Conservation (phyloP, 768 basidiomycete species). For the Rickenella mellea region DNA sequence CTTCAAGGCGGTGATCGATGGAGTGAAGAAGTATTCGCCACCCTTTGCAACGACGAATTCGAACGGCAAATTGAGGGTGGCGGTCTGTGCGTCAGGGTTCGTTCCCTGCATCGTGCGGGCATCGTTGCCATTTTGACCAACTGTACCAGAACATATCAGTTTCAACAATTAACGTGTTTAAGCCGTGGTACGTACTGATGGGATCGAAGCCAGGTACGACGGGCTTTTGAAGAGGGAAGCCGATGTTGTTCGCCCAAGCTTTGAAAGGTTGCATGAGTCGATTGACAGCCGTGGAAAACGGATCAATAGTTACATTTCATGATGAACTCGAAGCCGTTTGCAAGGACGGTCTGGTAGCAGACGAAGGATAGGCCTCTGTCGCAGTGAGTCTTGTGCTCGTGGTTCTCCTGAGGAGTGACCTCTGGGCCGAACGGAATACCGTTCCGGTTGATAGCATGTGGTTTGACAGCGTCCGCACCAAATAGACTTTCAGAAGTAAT, state of each 20-base stretch:
- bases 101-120: constrained; percentile 13
- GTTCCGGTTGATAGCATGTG: constrained; percentile 33
- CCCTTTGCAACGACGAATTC: constrained; percentile 35
- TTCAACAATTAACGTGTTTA: neutral
- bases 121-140: constrained; percentile 2
- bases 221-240: constrained; percentile 16
- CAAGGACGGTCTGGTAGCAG: constrained; percentile 24
- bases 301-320: constrained; percentile 13
- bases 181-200: constrained; percentile 14
- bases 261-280: neutral
- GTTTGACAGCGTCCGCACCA: constrained; percentile 2
- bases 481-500: neutral
- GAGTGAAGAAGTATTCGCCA: constrained; percentile 46
- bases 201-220: constrained; percentile 34
- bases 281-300: neutral
- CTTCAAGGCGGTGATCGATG: constrained; percentile 36
- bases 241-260: constrained; percentile 21
- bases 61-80: constrained; percentile 8
- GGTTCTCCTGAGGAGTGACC: constrained; percentile 28
- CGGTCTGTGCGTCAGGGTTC: constrained; percentile 11
- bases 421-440: constrained; percentile 46
- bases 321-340: constrained; percentile 22
- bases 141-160: neutral
- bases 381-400: constrained; percentile 27
- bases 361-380: constrained; percentile 41